Evolutionary conservation across 805 yeast species (phyloP), one percentile per base, ranked within the genome.

Genomic region (Martiniozyma abietophila): DNA sequence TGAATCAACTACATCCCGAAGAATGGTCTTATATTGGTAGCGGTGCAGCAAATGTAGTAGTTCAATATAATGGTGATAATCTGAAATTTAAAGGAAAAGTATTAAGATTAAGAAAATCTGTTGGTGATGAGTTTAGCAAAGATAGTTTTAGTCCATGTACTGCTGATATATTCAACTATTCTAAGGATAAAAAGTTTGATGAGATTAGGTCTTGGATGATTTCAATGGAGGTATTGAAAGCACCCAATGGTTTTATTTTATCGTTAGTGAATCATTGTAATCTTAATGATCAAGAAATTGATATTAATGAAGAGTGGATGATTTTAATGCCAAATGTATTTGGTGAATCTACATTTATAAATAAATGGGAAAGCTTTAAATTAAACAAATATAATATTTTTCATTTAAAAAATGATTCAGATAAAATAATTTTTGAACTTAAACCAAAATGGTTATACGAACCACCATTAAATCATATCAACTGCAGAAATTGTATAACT

Each of bases 391-490:
- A 57, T 34, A 27, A 52, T 23, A 35, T 33, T 3, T 38, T 55
- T 12, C 49, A 45, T 30, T n/a, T 42, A 1, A 34, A 39, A 18
- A 19, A 33, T 0, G 18, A 24, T 10, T 8, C 22, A 1, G 25
- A 39, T 3, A 35, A 35, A 6, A 23, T 43, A 4, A 15, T 29
- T 44, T 56, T 69, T 36, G 76, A 70, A 42, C 53, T 69, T 36
- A 70, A 70, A 36, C 76, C 76, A 0, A 70, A 70, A 48, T 70
- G 76, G 76, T 45, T 69, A 15, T 65, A 65, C 43, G 52, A 51
- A 25, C 59, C 58, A n/a, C 54, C 52, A 1, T 16, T 17, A 5
- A 29, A 34, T 8, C 47, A 55, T 12, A 48, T 49, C 22, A 54
- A 57, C 31, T 69, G 75, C 46, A 48, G 76, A 17, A 69, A 71